Base-by-base conservation (phyloP, 164 flowering plant genomes). In the Amborella trichopoda region DNA sequence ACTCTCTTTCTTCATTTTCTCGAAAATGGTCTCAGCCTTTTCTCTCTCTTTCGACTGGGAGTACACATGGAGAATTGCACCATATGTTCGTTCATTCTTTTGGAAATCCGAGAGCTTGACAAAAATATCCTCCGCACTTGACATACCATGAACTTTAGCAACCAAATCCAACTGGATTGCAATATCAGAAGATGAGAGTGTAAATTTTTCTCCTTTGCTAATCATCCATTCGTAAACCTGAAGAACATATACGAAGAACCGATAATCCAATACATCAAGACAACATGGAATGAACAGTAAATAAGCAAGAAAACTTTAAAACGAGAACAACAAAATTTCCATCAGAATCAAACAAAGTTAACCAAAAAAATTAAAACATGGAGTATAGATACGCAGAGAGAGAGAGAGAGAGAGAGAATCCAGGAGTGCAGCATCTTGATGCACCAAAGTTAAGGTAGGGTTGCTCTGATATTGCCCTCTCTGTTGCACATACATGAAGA, bases 211-310 rank as follows among this genome's bases (percentile, higher is more conserved):
- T 45, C 55, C 68, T 55, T 72, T 60, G 44, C 74, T 58, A 52
- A 49, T 65, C 81, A 83, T 86, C 98, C 98, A 90, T 26, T 86
- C 81, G 59, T 79, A 80, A n/a, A 86, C 85, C 98, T 86, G 72
- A 45, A 41, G 27, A 33, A 49, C 9, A 30, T 30, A 30, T 30
- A 14, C 34, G 14, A 30, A 30, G 14, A 14, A 30, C 34, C 34
- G 14, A 30, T 6, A 30, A 6, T 14, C 34, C 9, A 30, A 30
- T 30, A 14, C 34, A 30, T 14, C 34, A 30, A 14, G 10, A 30
- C 34, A 30, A 30, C 34, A n/a, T n/a, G n/a, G n/a, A n/a, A n/a
- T n/a, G n/a, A n/a, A n/a, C n/a, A n/a, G n/a, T n/a, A n/a, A n/a
- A n/a, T n/a, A n/a, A n/a, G n/a, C n/a, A n/a, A n/a, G n/a, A n/a